Evolutionary conservation across 768 basidiomycete species (phyloP), one percentile per base, ranked within the genome.

Genomic region (Collybiopsis confluens): DNA sequence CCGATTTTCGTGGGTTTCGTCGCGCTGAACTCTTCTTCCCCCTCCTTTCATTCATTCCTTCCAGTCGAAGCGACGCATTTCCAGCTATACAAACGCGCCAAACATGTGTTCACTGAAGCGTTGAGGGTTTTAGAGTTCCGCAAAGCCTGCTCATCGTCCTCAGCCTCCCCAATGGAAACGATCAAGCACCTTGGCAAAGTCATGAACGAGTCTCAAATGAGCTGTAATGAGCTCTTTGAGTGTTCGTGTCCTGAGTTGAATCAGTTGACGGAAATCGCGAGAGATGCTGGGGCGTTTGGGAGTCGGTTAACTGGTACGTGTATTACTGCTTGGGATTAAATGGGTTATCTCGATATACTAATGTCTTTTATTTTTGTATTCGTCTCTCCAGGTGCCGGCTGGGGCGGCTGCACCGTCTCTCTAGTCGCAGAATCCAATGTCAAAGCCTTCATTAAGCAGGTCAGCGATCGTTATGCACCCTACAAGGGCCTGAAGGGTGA

Each of bases 331-430:
- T n/a, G n/a, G n/a, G n/a, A n/a, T n/a, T n/a, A n/a, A n/a, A n/a
- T n/a, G n/a, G n/a, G n/a, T n/a, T n/a, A n/a, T n/a, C n/a, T n/a
- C n/a, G n/a, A n/a, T n/a, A n/a, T n/a, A n/a, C n/a, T n/a, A n/a
- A n/a, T n/a, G n/a, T n/a, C n/a, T n/a, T n/a, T n/a, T n/a, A n/a
- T n/a, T n/a, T n/a, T n/a, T n/a, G n/a, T n/a, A n/a, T n/a, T n/a
- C n/a, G n/a, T n/a, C n/a, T n/a, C n/a, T n/a, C n/a, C 56, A 89
- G 88, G 90, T 26, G 92, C 92, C 0, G 92, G 91, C 3, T 96
- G 92, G 92, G 93, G 93, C 35, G 92, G 92, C 4, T 93, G 91
- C 62, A 88, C 88, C 0, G 86, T 94, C 20, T 91, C 89, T 6
- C 77, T 94, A 18, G 85, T 94, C 15, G 76, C 81, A 6, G 85